Evolutionary conservation across 352 stramenopile species (phyloP).

Genomic region (Halophytophthora batemanensis): DNA sequence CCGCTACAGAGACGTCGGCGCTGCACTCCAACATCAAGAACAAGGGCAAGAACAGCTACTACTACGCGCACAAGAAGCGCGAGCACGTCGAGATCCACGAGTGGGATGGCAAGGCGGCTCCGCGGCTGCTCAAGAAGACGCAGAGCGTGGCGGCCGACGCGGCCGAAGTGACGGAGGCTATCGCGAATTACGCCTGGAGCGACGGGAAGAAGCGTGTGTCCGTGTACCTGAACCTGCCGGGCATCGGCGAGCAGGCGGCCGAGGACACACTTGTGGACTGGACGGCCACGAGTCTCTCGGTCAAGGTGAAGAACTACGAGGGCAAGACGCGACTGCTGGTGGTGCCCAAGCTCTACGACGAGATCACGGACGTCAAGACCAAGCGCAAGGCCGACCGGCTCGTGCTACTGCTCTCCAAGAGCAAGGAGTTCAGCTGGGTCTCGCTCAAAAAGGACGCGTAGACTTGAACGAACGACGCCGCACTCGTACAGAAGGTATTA

Average conservation of each 20-base stretch:
- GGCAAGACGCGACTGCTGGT: conserved; percentile 69
- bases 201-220: conserved; percentile 80
- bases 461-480: background rate
- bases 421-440: conserved; percentile 76
- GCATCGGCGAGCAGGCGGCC: conserved; percentile 57
- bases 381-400: conserved; percentile 83
- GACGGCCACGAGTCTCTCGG: conserved; percentile 47
- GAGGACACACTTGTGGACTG: conserved; percentile 70
- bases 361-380: conserved; percentile 74
- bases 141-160: conserved; percentile 25
- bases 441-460: conserved; percentile 82
- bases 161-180: conserved; percentile 41
- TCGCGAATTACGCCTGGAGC: conserved; percentile 80
- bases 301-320: conserved; percentile 63
- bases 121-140: conserved; percentile 66
- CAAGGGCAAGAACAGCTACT: conserved; percentile 86
- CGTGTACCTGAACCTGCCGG: conserved; percentile 68
- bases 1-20: conserved; percentile 36
- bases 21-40: conserved; percentile 81
- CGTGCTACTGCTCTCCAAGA: conserved; percentile 73
- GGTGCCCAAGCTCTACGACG: conserved; percentile 72
- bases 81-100: conserved; percentile 75
- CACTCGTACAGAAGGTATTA: background rate
- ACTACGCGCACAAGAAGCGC: conserved; percentile 86
- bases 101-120: conserved; percentile 77